These are phyloP conservation scores for Infundibulicybe gibba DNA, from an alignment of 768 basidiomycete species.

Conservation along the genomic window DNA sequence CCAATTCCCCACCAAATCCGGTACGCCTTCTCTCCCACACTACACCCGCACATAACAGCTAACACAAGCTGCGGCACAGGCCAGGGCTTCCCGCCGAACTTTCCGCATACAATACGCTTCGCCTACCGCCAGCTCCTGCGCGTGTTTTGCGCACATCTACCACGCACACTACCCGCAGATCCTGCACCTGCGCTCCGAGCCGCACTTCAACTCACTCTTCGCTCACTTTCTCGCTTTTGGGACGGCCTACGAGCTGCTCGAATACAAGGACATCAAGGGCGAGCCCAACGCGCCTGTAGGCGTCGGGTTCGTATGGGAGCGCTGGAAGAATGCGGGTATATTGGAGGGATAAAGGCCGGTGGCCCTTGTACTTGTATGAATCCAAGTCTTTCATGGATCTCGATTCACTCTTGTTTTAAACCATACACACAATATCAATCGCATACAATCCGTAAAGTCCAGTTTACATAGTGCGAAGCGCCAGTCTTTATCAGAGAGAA, in stretches of 20 bases:
- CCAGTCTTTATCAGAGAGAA: too few species aligned
- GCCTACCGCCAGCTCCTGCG: conserved; percentile 96
- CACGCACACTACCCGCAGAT: conserved; percentile 91
- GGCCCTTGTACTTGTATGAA: neutral
- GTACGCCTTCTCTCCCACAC: conserved; percentile 35
- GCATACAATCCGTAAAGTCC: too few species aligned
- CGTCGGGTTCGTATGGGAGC: conserved; percentile 79
- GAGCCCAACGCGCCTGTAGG: conserved; percentile 59
- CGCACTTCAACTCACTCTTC: conserved; percentile 96
- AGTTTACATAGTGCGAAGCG: too few species aligned
- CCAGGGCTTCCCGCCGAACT: conserved; percentile 81
- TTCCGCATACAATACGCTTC: conserved; percentile 88
- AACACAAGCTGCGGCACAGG: conserved; percentile 38
- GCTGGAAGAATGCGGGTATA: conserved; percentile 85
- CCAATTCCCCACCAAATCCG: conserved; percentile 94
- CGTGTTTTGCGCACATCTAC: conserved; percentile 96
- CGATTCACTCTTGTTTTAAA: neutral
- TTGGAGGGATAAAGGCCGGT: conserved; percentile 35
- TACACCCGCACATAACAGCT: neutral
- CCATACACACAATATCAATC: too few species aligned
- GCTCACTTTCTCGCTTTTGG: conserved; percentile 98
- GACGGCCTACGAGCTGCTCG: conserved; percentile 86
- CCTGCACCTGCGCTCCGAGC: conserved; percentile 89
- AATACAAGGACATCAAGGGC: conserved; percentile 84
- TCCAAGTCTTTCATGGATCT: neutral